Percentiles rank a stretch among this genome's conserved stretches.
Conservation (phyloP, 2,329 filamentous ascomycete species). For the Chaetomiaceae sp. region DNA sequence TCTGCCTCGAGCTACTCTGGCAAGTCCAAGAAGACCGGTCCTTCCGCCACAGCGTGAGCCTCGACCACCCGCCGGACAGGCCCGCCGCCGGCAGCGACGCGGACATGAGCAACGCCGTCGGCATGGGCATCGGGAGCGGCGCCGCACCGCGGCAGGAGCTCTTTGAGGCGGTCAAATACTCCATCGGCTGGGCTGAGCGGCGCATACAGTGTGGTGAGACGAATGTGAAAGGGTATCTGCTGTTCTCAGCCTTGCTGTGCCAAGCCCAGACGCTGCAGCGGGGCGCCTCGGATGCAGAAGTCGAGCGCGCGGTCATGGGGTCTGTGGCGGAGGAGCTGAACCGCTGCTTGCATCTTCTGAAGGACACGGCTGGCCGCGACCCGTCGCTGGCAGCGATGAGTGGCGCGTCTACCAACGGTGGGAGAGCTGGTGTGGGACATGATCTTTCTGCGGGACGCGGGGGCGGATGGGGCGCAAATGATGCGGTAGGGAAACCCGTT, state of each 20-base stretch:
- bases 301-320: slow-evolving; percentile 29
- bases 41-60: slow-evolving; percentile 21
- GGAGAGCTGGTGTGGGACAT: slow-evolving; percentile 7
- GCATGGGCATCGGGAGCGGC: slow-evolving; percentile 21
- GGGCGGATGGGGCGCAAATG: slow-evolving; percentile 27
- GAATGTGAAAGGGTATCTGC: slow-evolving; percentile 48
- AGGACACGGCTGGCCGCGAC: slow-evolving; percentile 28
- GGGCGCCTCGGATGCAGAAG: slow-evolving; percentile 23
- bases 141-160: slow-evolving; percentile 37
- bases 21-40: slow-evolving; percentile 37
- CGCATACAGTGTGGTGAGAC: slow-evolving; percentile 46
- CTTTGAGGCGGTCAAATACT: slow-evolving; percentile 38
- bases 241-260: slow-evolving; percentile 34
- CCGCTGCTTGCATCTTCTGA: slow-evolving; percentile 30
- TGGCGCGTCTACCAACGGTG: slow-evolving; percentile 2
- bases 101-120: slow-evolving; percentile 13
- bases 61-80: slow-evolving; percentile 21
- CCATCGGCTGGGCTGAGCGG: slow-evolving; percentile 35
- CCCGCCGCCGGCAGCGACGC: slow-evolving; percentile 24
- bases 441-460: slow-evolving; percentile 9
- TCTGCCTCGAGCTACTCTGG: slow-evolving; percentile 42
- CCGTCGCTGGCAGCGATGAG: slow-evolving; percentile 2
- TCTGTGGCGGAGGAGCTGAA: slow-evolving; percentile 24
- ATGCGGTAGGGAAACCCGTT: slow-evolving; percentile 26
- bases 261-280: slow-evolving; percentile 32